Evolutionary conservation across 2,329 filamentous ascomycete species (phyloP), one percentile per base, ranked within the genome.

Genomic region (Microdochium paspali): DNA sequence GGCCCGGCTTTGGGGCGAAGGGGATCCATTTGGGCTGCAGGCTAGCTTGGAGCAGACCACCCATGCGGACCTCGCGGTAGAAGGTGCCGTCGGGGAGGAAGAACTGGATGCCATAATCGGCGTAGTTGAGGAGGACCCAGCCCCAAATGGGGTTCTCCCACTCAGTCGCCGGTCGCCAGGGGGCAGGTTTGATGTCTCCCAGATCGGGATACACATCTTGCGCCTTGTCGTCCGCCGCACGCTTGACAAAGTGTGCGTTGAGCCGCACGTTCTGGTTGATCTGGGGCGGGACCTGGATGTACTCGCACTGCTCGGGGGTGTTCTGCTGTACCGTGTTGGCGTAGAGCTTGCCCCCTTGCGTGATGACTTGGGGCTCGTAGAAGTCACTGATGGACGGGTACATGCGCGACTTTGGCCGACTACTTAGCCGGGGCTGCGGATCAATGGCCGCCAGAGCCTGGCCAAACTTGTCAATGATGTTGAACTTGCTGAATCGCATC

Each of bases 391-490:
- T 54, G 51, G 58, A 61, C 2, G 66, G 66, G 24, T 60, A 62
- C 2, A 65, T n/a, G n/a, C n/a, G n/a, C n/a, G n/a, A n/a, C n/a
- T n/a, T n/a, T n/a, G n/a, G n/a, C 5, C 48, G 54, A 1, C 48
- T 46, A 26, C 44, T 10, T 3, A 30, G 10, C 18, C 48, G 42
- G 2, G 60, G 56, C 12, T 48, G 44, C n/a, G 58, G 56, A 39
- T 67, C 60, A 15, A 68, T 60, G 18, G 59, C 59, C 10, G 52
- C 42, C 23, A 71, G 46, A 10, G 57, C 56, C 44, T 74, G 72
- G 1, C 72, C 72, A 43, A 74, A 74, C 52, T 74, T 74, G 56
- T 76, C 72, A 26, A 75, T 58, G 35, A 75, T 62, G 51, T 72
- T 71, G 39, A 77, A 48, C 51, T 73, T 71, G 2, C 61, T 61